Base-by-base conservation (phyloP, 148 eudicot species). In the Mesembryanthemum crystallinum region DNA sequence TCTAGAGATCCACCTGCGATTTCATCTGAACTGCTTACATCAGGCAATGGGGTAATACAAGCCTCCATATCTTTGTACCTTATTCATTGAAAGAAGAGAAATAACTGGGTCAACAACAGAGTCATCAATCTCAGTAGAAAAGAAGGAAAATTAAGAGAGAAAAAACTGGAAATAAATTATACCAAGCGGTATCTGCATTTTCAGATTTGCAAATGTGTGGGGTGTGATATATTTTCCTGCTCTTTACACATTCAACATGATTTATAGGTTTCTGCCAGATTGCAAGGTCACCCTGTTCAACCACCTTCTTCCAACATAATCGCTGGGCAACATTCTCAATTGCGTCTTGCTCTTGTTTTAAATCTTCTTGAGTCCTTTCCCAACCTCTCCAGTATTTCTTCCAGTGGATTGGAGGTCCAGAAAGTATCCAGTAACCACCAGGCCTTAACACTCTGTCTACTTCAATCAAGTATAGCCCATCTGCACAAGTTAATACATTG, bases 391-490 rank as follows among this genome's bases (percentile, higher is more conserved):
- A 94, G 63, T 90, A 85, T 33, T 77, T 83, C 83, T 83, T 85
- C 97, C 97, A 94, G 52, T 72, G 87, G 43, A 94, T 92, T 2
- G 98, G 98, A 61, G 98, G 98, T 20, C 98, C 98, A 28, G 98
- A 94, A 24, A 94, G 92, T 80, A 94, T 85, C 98, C 98, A 92
- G 51, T 94, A 94, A 23, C 97, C 98, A 76, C 98, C 98, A 7
- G 98, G 98, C 74, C 98, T 86, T 27, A 94, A 72, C 32, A 94
- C 80, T 80, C 98, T 86, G 72, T 94, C 98, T 67, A 94, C 97
- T 85, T 94, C 98, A 66, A 83, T 87, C 51, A 94, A 82, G 76
- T 94, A 94, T 76, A 94, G 3, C 72, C 98, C 98, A 82, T 84
- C 98, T 94, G 82, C 79, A 83, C 13, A 28, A 42, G 61, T 20